Percentiles rank a stretch among this genome's conserved stretches.
These are phyloP conservation scores for Marasmius fiardii DNA, from an alignment of 1,284 basidiomycete species.

Conservation along the genomic window DNA sequence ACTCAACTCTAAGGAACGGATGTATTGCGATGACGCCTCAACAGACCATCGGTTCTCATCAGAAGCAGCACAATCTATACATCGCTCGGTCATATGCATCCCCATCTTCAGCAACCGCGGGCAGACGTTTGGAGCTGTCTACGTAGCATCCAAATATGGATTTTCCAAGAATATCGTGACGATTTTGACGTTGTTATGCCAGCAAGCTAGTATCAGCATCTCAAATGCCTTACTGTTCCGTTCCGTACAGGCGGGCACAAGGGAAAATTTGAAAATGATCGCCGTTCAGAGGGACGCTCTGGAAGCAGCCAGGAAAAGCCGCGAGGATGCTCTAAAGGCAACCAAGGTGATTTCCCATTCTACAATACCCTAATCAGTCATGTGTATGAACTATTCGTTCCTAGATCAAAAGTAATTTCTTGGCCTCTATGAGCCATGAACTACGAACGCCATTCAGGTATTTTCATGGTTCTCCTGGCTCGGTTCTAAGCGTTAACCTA, in stretches of 20 bases:
- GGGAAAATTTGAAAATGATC: constrained; percentile 74
- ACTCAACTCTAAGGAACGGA: constrained; percentile 59
- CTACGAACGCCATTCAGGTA: constrained; percentile 69
- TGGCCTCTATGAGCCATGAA: constrained; percentile 75
- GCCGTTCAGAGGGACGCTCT: constrained; percentile 61
- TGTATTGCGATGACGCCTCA: constrained; percentile 57
- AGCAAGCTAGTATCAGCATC: constrained; percentile 72
- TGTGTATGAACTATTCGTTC: neutral
- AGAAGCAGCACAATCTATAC: constrained; percentile 55
- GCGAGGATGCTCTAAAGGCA: constrained; percentile 68
- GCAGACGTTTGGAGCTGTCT: constrained; percentile 57
- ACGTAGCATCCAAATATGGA: constrained; percentile 58
- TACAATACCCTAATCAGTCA: neutral
- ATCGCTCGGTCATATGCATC: constrained; percentile 62
- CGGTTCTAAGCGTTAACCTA: neutral
- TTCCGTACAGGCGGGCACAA: constrained; percentile 65
- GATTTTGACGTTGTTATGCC: constrained; percentile 60
- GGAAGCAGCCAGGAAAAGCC: constrained; percentile 61
- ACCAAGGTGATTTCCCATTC: constrained; percentile 48
- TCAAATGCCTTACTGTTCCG: constrained; percentile 70
- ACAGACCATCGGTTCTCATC: constrained; percentile 63
- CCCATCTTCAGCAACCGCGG: constrained; percentile 71
- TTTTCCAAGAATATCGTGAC: constrained; percentile 60
- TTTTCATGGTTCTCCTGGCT: neutral
- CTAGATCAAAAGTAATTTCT: constrained; percentile 71